Percentiles rank a stretch among this genome's conserved stretches.
These are phyloP conservation scores for Apiotrichum gamsii DNA, from an alignment of 1,284 basidiomycete genomes.

Conservation along the genomic window DNA sequence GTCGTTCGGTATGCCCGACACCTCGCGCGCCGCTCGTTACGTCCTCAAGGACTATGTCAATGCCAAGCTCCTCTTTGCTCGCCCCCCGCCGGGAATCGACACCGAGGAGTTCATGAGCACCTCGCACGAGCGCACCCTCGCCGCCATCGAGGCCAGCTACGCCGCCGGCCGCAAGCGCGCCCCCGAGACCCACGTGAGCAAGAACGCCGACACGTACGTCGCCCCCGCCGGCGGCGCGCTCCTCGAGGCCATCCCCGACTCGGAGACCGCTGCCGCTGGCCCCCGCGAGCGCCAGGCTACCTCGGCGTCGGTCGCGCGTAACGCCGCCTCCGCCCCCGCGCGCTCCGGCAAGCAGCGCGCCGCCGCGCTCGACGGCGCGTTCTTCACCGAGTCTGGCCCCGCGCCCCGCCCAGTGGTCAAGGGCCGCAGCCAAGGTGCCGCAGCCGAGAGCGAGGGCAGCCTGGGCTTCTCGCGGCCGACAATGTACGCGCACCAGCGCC, in stretches of 20 bases:
- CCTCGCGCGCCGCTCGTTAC: constrained; percentile 85
- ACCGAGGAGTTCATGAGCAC: constrained; percentile 71
- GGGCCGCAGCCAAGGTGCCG: constrained; percentile 50
- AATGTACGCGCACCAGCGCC: constrained; percentile 73
- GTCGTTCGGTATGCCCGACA: constrained; percentile 95
- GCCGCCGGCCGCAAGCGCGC: constrained; percentile 65
- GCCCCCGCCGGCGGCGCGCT: constrained; percentile 23
- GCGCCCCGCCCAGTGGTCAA: constrained; percentile 61
- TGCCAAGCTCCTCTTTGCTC: constrained; percentile 84
- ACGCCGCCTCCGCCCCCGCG: constrained; percentile 40
- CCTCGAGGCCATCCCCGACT: constrained; percentile 6
- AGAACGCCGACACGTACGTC: constrained; percentile 76
- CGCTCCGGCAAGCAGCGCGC: constrained; percentile 52
- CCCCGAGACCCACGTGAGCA: constrained; percentile 73
- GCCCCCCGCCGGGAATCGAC: constrained; percentile 67
- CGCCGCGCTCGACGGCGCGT: constrained; percentile 69
- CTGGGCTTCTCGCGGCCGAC: constrained; percentile 59
- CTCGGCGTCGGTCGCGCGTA: constrained; percentile 23
- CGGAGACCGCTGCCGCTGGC: neutral
- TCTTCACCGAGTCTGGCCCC: constrained; percentile 62
- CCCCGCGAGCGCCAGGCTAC: constrained; percentile 10
- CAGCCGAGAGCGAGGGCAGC: constrained; percentile 43
- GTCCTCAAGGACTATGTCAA: constrained; percentile 98
- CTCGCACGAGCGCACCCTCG: constrained; percentile 61
- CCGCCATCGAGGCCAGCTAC: constrained; percentile 50